phyloP scores from a whole-genome alignment of 768 basidiomycete species.

The Pulveroboletus frians region DNA sequence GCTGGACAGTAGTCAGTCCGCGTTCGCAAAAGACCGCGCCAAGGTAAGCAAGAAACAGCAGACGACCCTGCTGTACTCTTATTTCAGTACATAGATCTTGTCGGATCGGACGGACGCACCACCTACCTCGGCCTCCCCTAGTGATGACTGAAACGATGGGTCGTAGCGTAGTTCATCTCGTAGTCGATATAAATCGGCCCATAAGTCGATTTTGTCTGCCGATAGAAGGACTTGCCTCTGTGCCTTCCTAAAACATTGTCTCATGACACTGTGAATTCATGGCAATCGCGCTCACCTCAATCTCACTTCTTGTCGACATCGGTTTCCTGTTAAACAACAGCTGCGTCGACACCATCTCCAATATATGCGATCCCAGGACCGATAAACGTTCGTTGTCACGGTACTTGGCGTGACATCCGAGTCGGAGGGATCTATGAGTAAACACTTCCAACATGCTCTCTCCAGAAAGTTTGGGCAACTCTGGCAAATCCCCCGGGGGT shows the following conservation, averaged over 20 bases:
- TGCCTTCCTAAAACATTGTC: slow-evolving; percentile 24
- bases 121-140: slow-evolving; percentile 37
- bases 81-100: slow-evolving; percentile 14
- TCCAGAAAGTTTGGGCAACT: slow-evolving; percentile 46
- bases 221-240: slow-evolving; percentile 27
- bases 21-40: slow-evolving; percentile 56
- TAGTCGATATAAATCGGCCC: slow-evolving; percentile 36
- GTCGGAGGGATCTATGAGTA: slow-evolving; percentile 62
- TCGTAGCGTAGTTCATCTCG: slow-evolving; percentile 33
- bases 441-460: slow-evolving; percentile 63
- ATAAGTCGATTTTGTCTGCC: slow-evolving; percentile 31
- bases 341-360: slow-evolving; percentile 44
- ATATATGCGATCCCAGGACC: slow-evolving; percentile 43
- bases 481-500: slow-evolving; percentile 32
- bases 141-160: slow-evolving; percentile 21
- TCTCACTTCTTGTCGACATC: slow-evolving; percentile 41
- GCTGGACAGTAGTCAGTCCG: slow-evolving; percentile 46
- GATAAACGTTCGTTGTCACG: slow-evolving; percentile 56
- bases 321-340: slow-evolving; percentile 49
- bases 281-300: slow-evolving; percentile 43
- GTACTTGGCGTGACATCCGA: slow-evolving; percentile 37
- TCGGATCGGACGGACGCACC: slow-evolving; percentile 11
- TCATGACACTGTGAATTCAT: slow-evolving; percentile 14
- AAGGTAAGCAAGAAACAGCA: slow-evolving; percentile 62
- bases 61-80: slow-evolving; percentile 45